Evolutionary conservation across 352 stramenopile genomes (phyloP), one percentile per base, ranked within the genome.

Genomic region (Pythium oligandrum): DNA sequence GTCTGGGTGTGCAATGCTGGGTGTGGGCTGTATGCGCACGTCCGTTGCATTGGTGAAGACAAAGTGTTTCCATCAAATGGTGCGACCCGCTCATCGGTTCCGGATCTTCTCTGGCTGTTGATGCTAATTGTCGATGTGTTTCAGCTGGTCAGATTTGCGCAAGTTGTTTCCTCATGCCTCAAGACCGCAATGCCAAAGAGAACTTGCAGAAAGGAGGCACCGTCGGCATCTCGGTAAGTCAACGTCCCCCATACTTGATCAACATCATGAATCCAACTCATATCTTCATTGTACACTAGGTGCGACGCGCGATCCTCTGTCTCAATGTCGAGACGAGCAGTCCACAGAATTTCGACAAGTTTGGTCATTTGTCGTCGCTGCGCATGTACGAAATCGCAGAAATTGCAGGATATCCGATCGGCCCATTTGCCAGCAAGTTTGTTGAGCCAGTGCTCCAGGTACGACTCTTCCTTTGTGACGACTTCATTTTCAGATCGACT

Each of bases 351-450:
- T 92, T 92, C 53, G 75, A 89, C 36, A 87, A 87, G 55, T 88
- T 92, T 60, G 82, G 82, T 5, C 78, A 92, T 61, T 68, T 92
- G 39, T 69, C 75, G 6, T 88, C 82, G 3, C 55, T 92, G 40
- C 75, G 82, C 9, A 40, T 92, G 55, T 56, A 68, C 43, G 82
- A 92, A 51, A 90, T 92, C 40, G 78, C 75, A 38, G 72, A 92
- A 66, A 83, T 90, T 45, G 73, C 82, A 42, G 79, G 82, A 2
- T 92, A 92, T 35, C 82, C 82, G 8, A 87, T 92, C 44, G 87
- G 84, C 39, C 82, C 82, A 3, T 92, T 92, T 56, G 78, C 82
- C n/a, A 69, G 74, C 12, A 85, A 85, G 48, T 85, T 83, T 63
- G 74, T 86, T 17, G 82, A 92, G 53, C 73, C 77, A 30, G 83